Percentiles rank a stretch among this genome's conserved stretches.
Evolutionary conservation across 805 yeast genomes (phyloP).

Genomic region (Zygosaccharomyces bisporus): DNA sequence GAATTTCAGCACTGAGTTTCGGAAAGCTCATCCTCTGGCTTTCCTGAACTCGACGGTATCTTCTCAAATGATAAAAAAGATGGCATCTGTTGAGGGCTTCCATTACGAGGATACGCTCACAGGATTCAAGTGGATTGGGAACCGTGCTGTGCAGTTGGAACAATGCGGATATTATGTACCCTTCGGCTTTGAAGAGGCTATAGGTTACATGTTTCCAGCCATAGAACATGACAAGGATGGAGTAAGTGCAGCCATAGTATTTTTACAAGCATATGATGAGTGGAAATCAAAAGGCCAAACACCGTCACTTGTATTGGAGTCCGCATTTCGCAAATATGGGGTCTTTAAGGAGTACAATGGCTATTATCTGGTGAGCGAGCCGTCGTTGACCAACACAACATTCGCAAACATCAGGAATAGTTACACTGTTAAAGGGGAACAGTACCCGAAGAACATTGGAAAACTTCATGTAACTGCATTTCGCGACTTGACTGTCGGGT

Average conservation of each 20-base stretch:
- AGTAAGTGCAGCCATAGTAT: slow-evolving; percentile 70
- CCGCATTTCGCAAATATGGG: slow-evolving; percentile 66
- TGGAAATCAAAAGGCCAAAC: slow-evolving; percentile 47
- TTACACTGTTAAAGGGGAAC: slow-evolving; percentile 20
- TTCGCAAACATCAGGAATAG: slow-evolving; percentile 51
- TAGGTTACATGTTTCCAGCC: slow-evolving; percentile 84
- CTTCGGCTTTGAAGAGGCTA: slow-evolving; percentile 92
- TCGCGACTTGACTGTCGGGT: slow-evolving; percentile 84
- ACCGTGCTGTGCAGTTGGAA: slow-evolving; percentile 72
- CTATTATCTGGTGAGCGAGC: slow-evolving; percentile 65
- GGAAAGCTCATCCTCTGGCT: slow-evolving; percentile 40
- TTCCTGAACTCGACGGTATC: slow-evolving; percentile 89
- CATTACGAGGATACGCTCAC: slow-evolving; percentile 79
- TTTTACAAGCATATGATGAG: slow-evolving; percentile 59
- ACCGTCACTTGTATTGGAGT: slow-evolving; percentile 47
- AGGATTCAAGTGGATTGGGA: slow-evolving; percentile 98
- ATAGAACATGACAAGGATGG: slow-evolving; percentile 90
- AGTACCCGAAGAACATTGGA: slow-evolving; percentile 53
- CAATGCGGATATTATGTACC: slow-evolving; percentile 65
- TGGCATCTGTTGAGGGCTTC: slow-evolving; percentile 63
- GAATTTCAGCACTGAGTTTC: slow-evolving; percentile 26
- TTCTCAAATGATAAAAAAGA: slow-evolving; percentile 67
- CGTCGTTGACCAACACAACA: slow-evolving; percentile 47
- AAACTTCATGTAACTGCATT: slow-evolving; percentile 53
- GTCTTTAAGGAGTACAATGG: slow-evolving; percentile 83